Percentiles rank a stretch among this genome's conserved stretches.
phyloP scores from a whole-genome alignment of 257 asterid species.

The Ophiorrhiza pumila region DNA sequence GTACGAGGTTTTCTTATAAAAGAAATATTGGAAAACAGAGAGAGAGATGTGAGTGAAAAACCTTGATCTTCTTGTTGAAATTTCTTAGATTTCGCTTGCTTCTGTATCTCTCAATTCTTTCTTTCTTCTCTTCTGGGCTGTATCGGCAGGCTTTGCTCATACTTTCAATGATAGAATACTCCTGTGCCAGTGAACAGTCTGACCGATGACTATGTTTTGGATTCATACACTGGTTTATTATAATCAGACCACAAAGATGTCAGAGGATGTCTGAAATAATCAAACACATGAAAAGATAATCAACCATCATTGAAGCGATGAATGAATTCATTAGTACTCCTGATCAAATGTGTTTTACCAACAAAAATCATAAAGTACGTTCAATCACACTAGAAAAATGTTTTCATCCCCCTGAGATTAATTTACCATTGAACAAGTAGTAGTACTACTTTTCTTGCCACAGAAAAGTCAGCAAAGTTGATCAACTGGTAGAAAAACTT shows the following conservation, averaged over 20 bases:
- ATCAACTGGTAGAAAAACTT: neutral
- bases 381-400: too few relatives aligned
- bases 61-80: slow-evolving; percentile 93
- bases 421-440: too few relatives aligned
- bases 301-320: too few relatives aligned
- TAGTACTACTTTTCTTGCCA: neutral
- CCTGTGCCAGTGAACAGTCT: slow-evolving; percentile 50
- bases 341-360: neutral
- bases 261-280: neutral
- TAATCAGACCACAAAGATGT: neutral
- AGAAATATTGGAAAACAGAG: neutral
- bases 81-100: slow-evolving; percentile 84
- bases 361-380: too few relatives aligned
- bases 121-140: slow-evolving; percentile 80
- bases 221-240: slow-evolving; percentile 38
- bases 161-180: slow-evolving; percentile 64
- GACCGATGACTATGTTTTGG: slow-evolving; percentile 31
- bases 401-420: neutral
- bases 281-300: too few relatives aligned
- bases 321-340: too few relatives aligned
- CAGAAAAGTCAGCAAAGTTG: neutral
- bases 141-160: slow-evolving; percentile 81
- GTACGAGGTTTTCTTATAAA: neutral
- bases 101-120: slow-evolving; percentile 78
- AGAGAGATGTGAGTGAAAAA: slow-evolving; percentile 1